Evolutionary conservation across 352 stramenopile species (phyloP), one percentile per base, ranked within the genome.

Genomic region (Pythium chondricola): DNA sequence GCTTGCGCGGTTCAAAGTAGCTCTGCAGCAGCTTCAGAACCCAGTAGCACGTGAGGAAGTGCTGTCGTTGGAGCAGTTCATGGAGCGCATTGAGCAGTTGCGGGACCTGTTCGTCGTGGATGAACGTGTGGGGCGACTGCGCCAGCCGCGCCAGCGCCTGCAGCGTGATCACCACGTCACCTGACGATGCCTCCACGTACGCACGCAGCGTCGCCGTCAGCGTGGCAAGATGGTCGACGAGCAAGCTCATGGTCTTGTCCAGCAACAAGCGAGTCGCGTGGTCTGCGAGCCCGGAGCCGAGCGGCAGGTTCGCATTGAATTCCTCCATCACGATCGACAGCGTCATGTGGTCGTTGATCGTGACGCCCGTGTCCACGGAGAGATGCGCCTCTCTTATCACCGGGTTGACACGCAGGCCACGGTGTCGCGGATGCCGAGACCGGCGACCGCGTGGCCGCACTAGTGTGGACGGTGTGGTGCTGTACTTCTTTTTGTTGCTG

Each of bases 41-140:
- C 78, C 78, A 89, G 46, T 87, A 89, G 29, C 62, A 72, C 6
- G 58, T 73, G 32, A 89, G 60, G 27, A 74, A 67, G 29, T 89
- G 70, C 43, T 77, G 70, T 24, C 79, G 69, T 5, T 70, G 33
- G 39, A 89, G 52, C 7, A 89, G 65, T 31, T 82, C 74, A 20
- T 82, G 61, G 0, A 83, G 47, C 3, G 63, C 73, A 21, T 85
- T 71, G 33, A 83, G 65, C 13, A 87, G 54, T 0, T 61, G 55
- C 3, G 58, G 49, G 1, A 60, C 26, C 42, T 55, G 40, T n/a
- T 50, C 37, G 9, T 44, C 16, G 1, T 43, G 21, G 17, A 58
- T 52, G 25, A 51, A 52, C 1, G 57, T 49, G 29, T 60, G 52
- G 1, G 40, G 50, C 6, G 49, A 56, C 24, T 56, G 43, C 0